phyloP scores from a whole-genome alignment of 2,329 filamentous ascomycete species.

The Diatrype stigma region DNA sequence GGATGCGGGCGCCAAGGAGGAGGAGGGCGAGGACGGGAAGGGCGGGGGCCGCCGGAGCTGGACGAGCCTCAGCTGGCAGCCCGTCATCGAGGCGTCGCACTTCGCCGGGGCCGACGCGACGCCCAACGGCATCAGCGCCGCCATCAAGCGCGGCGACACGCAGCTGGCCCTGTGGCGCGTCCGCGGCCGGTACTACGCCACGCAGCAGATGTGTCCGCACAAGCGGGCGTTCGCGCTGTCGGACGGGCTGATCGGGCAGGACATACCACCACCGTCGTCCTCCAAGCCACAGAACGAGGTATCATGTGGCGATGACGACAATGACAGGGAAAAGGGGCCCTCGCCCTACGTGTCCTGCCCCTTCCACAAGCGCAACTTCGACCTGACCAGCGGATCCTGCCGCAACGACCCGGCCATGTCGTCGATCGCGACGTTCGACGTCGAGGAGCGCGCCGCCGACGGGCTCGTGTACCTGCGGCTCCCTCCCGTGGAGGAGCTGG shows the following conservation, averaged over 20 bases:
- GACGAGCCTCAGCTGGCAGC: conserved; percentile 69
- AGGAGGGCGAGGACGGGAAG: conserved; percentile 67
- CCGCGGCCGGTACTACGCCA: conserved; percentile 74
- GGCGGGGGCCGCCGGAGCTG: no score
- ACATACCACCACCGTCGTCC: conserved; percentile 25
- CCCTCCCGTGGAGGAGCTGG: conserved; percentile 76
- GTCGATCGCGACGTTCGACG: conserved; percentile 78
- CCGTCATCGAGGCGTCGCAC: conserved; percentile 65
- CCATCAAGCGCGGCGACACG: conserved; percentile 81
- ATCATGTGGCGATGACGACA: conserved; percentile 9
- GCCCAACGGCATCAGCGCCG: conserved; percentile 69
- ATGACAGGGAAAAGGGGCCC: conserved; percentile 36
- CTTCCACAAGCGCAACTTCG: conserved; percentile 85
- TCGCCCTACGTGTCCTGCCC: conserved; percentile 91
- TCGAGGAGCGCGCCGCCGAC: conserved; percentile 63
- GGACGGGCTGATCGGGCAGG: conserved; percentile 77
- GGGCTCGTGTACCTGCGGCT: conserved; percentile 77
- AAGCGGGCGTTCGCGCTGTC: conserved; percentile 86
- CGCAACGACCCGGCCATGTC: conserved; percentile 71
- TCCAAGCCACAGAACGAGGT: conserved; percentile 29
- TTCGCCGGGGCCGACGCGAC: conserved; percentile 61
- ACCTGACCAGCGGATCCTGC: conserved; percentile 68
- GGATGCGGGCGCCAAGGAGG: conserved; percentile 50
- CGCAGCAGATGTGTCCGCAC: conserved; percentile 93
- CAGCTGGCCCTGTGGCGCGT: conserved; percentile 86